Base-by-base conservation (phyloP, 805 yeast species). In the Wickerhamomyces queroliae region DNA sequence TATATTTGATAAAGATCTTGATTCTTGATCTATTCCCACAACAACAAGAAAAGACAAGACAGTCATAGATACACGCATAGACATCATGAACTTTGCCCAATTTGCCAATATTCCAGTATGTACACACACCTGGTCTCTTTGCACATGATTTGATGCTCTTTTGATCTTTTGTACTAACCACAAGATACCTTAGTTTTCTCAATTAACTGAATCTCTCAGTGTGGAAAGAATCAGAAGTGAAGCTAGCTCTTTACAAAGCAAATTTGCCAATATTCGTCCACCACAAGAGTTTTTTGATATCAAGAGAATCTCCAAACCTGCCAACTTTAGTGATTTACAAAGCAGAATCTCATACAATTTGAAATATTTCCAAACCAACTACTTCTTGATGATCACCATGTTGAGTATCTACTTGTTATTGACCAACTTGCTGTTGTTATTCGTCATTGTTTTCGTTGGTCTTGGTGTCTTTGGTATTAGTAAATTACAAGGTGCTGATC, bases 241-340 rank as follows among this genome's bases (percentile, higher is more conserved):
- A 47, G 63, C 78, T 18, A 65, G 62, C 23, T 51, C 79, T 3
- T 50, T 91, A 36, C 87, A 83, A 56, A 55, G 71, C 28, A 76
- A 80, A 46, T 68, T 89, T 45, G 64, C 93, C 35, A 76, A 84
- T 53, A 62, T 93, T 45, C 82, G 85, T 57, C 87, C 97, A 27
- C 90, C 95, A 31, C 93, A 83, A 62, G 99, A 93, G 61, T 93
- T 93, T 59, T 87, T 93, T 57, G 97, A 93, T 60, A 64, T 85
- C 56, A 84, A 89, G 63, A 81, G 95, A 59, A 62, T 93, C 45
- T 84, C 95, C 27, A 89, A 88, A 61, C 99, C 99, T 17, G 79
- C 76, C 39, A 89, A 88, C 62, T 83, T 89, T 61, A 80, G 83
- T 36, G 99, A 93, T 50, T 69, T 85, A 37, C 99, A 93, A 66